Evolutionary conservation across 805 yeast genomes (phyloP), one percentile per base, ranked within the genome.

Genomic region (Wickerhamomyces bovis): DNA sequence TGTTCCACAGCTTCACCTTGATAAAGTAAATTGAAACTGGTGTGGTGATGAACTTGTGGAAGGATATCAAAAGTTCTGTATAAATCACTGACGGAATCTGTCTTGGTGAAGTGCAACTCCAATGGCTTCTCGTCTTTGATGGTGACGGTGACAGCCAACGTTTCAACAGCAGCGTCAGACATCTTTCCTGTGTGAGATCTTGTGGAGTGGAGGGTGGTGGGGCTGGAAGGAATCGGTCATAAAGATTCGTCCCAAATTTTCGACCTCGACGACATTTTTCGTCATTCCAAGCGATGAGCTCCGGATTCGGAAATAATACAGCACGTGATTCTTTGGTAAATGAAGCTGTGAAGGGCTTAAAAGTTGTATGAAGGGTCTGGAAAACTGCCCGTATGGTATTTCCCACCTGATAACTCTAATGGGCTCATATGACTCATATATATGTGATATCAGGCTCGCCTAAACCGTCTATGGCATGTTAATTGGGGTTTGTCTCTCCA

Each of bases 21-120:
- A 42, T 58, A 60, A 38, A 56, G 60, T 19, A 86, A 67, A 3
- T 72, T 64, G 59, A 78, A 88, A 53, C 80, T 75, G 26, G 95
- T 83, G 55, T 76, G 72, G 42, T 79, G 82, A 54, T 73, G 73
- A 39, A 84, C 76, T 22, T 71, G 69, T 10, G 84, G 77, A 26
- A 79, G 64, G n/a, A 78, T 65, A n/a, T 73, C 65, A 43, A 87
- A 64, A 15, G 84, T 73, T 57, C 78, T 80, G 50, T 69, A 73
- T 42, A 87, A 69, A 45, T 82, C 86, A 39, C 72, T 66, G 43
- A 85, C 58, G 18, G 81, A 63, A 51, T 81, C 89, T 42, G 46
- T 43, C 48, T 63, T 61, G 11, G 44, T 43, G 21, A 57, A 39
- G 26, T 51, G 47, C 12, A 56, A 25, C 46, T 52, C 55, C 15